Evolutionary conservation across 345 rosid genomes (phyloP).

Genomic region (Lenwebbia sp.): DNA sequence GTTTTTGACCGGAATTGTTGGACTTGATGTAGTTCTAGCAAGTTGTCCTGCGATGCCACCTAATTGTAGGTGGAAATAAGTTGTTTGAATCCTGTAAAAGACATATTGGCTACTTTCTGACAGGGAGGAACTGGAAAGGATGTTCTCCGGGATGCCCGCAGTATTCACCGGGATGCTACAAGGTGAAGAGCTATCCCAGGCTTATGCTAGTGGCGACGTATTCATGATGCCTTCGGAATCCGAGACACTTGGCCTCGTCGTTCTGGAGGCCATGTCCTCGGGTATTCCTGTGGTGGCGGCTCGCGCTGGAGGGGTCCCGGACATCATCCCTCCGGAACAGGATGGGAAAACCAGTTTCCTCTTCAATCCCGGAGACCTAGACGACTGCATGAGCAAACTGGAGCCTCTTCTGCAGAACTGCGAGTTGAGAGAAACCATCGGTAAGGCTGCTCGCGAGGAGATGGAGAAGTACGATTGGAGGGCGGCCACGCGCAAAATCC

Average conservation of each 20-base stretch:
- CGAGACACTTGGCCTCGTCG: slow-evolving; percentile 93
- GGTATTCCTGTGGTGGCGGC: slow-evolving; percentile 89
- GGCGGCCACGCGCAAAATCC: slow-evolving; percentile 82
- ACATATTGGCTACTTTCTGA: neutral
- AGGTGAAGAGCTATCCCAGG: slow-evolving; percentile 93
- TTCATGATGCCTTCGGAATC: slow-evolving; percentile 97
- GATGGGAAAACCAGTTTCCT: slow-evolving; percentile 84
- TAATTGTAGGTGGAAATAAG: neutral
- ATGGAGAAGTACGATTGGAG: slow-evolving; percentile 91
- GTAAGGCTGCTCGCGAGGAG: slow-evolving; percentile 80
- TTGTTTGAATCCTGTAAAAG: neutral
- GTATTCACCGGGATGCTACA: slow-evolving; percentile 86
- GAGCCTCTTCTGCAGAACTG: slow-evolving; percentile 33
- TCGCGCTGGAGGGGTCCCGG: slow-evolving; percentile 93
- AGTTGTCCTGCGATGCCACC: neutral
- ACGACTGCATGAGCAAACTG: slow-evolving; percentile 75
- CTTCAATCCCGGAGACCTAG: slow-evolving; percentile 69
- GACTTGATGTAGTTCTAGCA: neutral
- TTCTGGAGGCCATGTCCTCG: slow-evolving; percentile 95
- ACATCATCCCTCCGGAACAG: slow-evolving; percentile 81
- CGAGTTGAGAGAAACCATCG: slow-evolving; percentile 60
- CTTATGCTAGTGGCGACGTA: slow-evolving; percentile 95
- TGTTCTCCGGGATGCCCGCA: slow-evolving; percentile 79
- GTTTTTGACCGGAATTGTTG: neutral
- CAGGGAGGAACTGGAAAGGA: slow-evolving; percentile 82